Percentiles rank a stretch among this genome's conserved stretches.
Conservation (phyloP, 768 basidiomycete species). For the Xerocomellus dryophilus region DNA sequence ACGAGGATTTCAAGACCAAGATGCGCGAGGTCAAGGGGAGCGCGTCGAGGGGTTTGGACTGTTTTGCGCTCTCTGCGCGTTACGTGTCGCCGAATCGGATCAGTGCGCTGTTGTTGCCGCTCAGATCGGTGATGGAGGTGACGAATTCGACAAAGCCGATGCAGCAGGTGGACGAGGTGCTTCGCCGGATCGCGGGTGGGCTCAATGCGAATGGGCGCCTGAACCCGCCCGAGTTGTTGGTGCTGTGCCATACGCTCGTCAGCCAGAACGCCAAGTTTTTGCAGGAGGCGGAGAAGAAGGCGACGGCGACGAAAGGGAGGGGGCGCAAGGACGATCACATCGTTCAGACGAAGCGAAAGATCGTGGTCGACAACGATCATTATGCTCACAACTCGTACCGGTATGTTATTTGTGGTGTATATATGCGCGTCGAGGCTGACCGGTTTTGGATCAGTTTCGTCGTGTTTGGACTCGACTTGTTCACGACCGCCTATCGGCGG, state of each 20-base stretch:
- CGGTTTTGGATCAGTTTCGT: conserved; percentile 58
- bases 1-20: conserved; percentile 92
- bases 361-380: conserved; percentile 54
- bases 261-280: conserved; percentile 89
- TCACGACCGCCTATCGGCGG: conserved; percentile 82
- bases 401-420: conserved; percentile 37
- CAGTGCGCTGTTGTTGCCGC: conserved; percentile 69
- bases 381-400: conserved; percentile 87
- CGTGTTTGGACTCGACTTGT: conserved; percentile 86
- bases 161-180: conserved; percentile 82
- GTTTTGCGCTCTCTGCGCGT: conserved; percentile 78
- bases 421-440: background rate
- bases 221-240: conserved; percentile 64
- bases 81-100: conserved; percentile 75
- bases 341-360: conserved; percentile 75
- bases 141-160: conserved; percentile 79
- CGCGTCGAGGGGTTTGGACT: conserved; percentile 79
- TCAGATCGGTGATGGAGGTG: conserved; percentile 81
- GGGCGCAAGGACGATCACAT: conserved; percentile 52
- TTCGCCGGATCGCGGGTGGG: conserved; percentile 78
- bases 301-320: conserved; percentile 31
- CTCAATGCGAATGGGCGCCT: conserved; percentile 80
- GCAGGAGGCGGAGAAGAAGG: conserved; percentile 47
- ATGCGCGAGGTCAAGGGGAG: conserved; percentile 88
- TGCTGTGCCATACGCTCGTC: conserved; percentile 85